These are phyloP conservation scores for Cladosporium sp. DNA, from an alignment of 2,329 filamentous ascomycete genomes.

Conservation along the genomic window DNA sequence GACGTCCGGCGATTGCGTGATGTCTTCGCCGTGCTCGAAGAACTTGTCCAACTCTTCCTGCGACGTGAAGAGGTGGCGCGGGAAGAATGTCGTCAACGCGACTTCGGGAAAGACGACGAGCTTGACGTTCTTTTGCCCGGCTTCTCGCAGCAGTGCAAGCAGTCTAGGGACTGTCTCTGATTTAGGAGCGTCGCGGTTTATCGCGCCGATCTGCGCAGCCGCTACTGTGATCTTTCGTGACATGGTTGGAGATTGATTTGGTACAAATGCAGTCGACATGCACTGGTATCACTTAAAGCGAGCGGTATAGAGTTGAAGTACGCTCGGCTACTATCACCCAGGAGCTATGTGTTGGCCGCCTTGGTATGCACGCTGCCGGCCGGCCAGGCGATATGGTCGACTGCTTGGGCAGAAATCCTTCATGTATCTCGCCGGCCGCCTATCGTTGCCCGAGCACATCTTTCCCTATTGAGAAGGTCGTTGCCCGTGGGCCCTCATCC, in stretches of 20 bases:
- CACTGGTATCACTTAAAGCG: too few species aligned
- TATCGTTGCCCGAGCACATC: slow-evolving; percentile 10
- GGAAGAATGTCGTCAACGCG: slow-evolving; percentile 54
- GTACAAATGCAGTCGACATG: too few species aligned
- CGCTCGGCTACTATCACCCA: too few species aligned
- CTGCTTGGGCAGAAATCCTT: too few species aligned
- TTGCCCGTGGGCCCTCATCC: too few species aligned
- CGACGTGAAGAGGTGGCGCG: slow-evolving; percentile 38
- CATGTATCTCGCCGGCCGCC: not conserved
- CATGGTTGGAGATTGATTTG: slow-evolving; percentile 22
- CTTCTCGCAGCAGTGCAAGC: slow-evolving; percentile 43
- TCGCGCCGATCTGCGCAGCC: slow-evolving; percentile 49
- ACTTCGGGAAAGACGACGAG: slow-evolving; percentile 50
- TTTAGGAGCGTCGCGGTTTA: slow-evolving; percentile 38
- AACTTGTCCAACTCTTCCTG: slow-evolving; percentile 40
- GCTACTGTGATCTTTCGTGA: slow-evolving; percentile 42
- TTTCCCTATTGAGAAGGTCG: not conserved
- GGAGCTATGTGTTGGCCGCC: not conserved
- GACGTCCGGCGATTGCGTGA: slow-evolving; percentile 38
- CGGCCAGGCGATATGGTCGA: not conserved
- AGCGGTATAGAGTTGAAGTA: too few species aligned
- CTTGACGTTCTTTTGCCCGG: slow-evolving; percentile 40
- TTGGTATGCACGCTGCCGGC: slow-evolving; percentile 5
- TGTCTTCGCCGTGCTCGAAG: slow-evolving; percentile 45
- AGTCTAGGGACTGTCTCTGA: slow-evolving; percentile 43